These are phyloP conservation scores for Mercurialis annua DNA, from an alignment of 345 rosid species.

Conservation along the genomic window DNA sequence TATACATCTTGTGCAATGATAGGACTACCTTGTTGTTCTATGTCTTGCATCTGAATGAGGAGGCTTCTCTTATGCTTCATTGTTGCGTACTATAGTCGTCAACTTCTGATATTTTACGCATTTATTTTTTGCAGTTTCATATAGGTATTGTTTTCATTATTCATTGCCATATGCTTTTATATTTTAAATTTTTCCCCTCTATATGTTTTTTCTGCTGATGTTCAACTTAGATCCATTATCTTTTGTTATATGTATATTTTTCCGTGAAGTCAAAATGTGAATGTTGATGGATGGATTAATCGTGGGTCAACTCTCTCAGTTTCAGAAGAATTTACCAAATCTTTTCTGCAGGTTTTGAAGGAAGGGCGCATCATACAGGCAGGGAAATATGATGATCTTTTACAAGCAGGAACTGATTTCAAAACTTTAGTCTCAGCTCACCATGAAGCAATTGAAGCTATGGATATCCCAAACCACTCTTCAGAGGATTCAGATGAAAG, in stretches of 20 bases:
- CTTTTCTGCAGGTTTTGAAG: constrained; percentile 70
- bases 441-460: constrained; percentile 95
- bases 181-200: not conserved
- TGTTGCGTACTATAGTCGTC: not conserved
- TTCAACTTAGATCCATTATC: not conserved
- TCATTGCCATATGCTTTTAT: not conserved
- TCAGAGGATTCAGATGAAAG: constrained; percentile 90
- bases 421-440: constrained; percentile 91
- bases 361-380: constrained; percentile 93
- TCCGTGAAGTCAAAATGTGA: not conserved
- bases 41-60: constrained; percentile 2
- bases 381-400: constrained; percentile 93
- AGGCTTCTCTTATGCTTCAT: not conserved
- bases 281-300: not conserved
- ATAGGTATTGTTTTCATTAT: not conserved
- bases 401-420: constrained; percentile 98
- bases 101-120: not conserved
- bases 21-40: not conserved
- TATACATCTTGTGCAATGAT: constrained; percentile 5
- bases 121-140: constrained; percentile 7
- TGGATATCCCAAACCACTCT: constrained; percentile 82
- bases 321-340: not conserved
- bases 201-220: not conserved
- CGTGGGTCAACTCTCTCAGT: not conserved
- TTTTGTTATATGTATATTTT: not conserved